These are phyloP conservation scores for Nicotiana obtusifolia DNA, from an alignment of 257 asterid species.

Conservation along the genomic window DNA sequence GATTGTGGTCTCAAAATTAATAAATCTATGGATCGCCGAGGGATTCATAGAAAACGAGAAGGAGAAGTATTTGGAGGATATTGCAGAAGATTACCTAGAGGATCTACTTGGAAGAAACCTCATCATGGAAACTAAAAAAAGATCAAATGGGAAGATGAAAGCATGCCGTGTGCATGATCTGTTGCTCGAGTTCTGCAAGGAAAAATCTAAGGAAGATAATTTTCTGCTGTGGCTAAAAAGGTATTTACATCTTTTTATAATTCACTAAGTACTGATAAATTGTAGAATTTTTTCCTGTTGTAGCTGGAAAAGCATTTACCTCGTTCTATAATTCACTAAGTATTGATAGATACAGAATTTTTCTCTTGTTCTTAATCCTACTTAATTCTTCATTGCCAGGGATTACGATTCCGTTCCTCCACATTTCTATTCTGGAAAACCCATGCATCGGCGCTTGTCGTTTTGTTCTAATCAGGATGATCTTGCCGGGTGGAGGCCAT, in stretches of 20 bases:
- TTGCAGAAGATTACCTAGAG: not conserved
- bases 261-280: not conserved
- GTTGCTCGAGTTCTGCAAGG: not conserved
- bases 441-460: too few relatives aligned
- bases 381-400: not conserved
- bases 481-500: not conserved
- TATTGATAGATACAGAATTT: too few relatives aligned
- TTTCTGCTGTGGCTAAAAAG: not conserved
- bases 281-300: not conserved
- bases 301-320: not conserved
- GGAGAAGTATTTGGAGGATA: not conserved
- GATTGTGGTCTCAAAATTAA: not conserved
- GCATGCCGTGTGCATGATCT: not conserved
- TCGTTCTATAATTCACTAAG: not conserved
- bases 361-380: too few relatives aligned
- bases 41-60: not conserved
- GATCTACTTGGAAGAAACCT: not conserved
- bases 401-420: too few relatives aligned
- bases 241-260: not conserved
- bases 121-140: not conserved
- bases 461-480: too few relatives aligned
- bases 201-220: not conserved
- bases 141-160: not conserved
- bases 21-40: not conserved
- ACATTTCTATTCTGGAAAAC: too few relatives aligned